Evolutionary conservation across 306 rosid genomes (phyloP).

Genomic region (Arachis hypogaea): DNA sequence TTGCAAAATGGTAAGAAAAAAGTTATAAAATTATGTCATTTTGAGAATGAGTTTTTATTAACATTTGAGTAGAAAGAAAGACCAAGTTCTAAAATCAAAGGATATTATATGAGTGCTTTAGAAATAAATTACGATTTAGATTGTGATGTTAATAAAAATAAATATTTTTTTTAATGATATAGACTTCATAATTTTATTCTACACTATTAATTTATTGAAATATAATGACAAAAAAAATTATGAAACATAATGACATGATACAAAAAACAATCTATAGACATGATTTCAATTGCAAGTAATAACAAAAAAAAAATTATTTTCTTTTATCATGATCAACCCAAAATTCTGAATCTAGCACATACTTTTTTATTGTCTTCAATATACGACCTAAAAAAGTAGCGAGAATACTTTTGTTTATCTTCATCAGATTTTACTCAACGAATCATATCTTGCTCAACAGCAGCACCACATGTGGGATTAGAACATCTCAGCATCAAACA

Average conservation of each 20-base stretch:
- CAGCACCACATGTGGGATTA: slow-evolving; percentile 82
- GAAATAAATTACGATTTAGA: too few species aligned
- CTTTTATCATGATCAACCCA: slow-evolving; percentile 2
- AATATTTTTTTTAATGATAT: too few species aligned
- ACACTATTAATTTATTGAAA: too few species aligned
- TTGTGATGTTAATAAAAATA: too few species aligned
- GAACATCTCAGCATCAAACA: slow-evolving; percentile 90
- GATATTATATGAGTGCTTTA: too few species aligned
- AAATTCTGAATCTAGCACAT: slow-evolving; percentile 36
- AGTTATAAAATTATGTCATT: too few species aligned
- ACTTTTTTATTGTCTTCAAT: slow-evolving; percentile 93
- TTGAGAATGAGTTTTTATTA: too few species aligned
- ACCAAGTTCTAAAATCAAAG: too few species aligned
- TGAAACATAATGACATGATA: slow-evolving; percentile 19
- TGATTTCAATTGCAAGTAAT: slow-evolving; percentile 8
- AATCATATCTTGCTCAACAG: slow-evolving; percentile 86
- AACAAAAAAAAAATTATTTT: neutral
- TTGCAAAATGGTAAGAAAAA: too few species aligned
- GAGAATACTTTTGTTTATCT: slow-evolving; percentile 70
- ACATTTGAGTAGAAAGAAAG: too few species aligned
- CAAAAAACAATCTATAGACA: neutral
- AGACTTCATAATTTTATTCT: too few species aligned
- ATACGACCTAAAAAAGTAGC: slow-evolving; percentile 84
- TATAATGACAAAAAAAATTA: slow-evolving; percentile 14
- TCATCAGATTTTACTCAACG: slow-evolving; percentile 54